A percentile compares a stretch with the other conserved stretches of the same genome.
Evolutionary conservation across 2,329 filamentous ascomycete genomes (phyloP).

Genomic region (Fusarium globosum): DNA sequence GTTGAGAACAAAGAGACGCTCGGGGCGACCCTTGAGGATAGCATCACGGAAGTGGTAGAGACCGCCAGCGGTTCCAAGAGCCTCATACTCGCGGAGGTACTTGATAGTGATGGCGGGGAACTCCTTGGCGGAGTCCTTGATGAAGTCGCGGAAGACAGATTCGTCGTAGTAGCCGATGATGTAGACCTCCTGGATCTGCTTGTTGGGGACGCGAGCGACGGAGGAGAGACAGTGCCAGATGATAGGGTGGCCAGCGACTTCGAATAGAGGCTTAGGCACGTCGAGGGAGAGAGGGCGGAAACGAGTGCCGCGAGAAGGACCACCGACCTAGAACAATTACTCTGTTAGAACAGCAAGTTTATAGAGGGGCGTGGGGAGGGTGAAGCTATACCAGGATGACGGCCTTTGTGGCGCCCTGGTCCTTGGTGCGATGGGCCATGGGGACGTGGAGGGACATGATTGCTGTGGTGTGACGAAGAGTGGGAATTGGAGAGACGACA

Average conservation of each 20-base stretch:
- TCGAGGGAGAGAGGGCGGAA: slow-evolving; percentile 96
- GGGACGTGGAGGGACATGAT: slow-evolving; percentile 69
- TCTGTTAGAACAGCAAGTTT: slow-evolving; percentile 42
- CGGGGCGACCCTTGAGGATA: slow-evolving; percentile 94
- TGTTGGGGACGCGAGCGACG: slow-evolving; percentile 86
- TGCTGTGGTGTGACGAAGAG: background rate
- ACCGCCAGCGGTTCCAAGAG: slow-evolving; percentile 93
- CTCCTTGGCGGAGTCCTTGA: slow-evolving; percentile 86
- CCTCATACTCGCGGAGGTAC: slow-evolving; percentile 97
- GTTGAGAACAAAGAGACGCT: slow-evolving; percentile 97
- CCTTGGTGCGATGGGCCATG: slow-evolving; percentile 59
- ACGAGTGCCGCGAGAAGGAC: slow-evolving; percentile 92
- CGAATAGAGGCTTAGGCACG: slow-evolving; percentile 97
- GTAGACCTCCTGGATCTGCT: slow-evolving; percentile 88
- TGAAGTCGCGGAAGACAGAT: slow-evolving; percentile 95
- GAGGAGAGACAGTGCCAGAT: slow-evolving; percentile 97
- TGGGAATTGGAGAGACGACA: background rate
- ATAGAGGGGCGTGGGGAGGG: slow-evolving; percentile 2
- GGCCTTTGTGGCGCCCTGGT: slow-evolving; percentile 81
- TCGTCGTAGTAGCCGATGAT: slow-evolving; percentile 99
- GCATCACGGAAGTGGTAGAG: slow-evolving; percentile 99
- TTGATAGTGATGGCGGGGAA: slow-evolving; percentile 88
- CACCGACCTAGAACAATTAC: slow-evolving; percentile 76
- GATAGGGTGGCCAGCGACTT: slow-evolving; percentile 97
- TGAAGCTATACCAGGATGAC: slow-evolving; percentile 80